phyloP scores from a whole-genome alignment of 345 rosid genomes.

The Fremontodendron californicum region DNA sequence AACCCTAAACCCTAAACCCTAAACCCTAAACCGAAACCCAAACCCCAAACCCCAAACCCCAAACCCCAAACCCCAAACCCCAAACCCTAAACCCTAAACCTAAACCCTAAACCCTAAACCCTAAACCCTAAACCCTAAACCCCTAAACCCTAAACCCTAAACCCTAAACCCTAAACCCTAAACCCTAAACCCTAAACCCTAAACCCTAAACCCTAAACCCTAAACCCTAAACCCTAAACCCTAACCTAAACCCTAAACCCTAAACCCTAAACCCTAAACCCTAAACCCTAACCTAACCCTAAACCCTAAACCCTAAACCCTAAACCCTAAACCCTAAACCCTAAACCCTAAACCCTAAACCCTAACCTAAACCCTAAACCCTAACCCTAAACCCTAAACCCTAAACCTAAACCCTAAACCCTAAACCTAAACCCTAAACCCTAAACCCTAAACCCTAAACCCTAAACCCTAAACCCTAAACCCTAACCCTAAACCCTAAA shows the following conservation, averaged over 20 bases:
- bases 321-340: slow-evolving; percentile 11
- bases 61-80: slow-evolving; percentile 10
- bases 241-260: no score
- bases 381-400: slow-evolving; percentile 16
- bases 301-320: slow-evolving; percentile 14
- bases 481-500: slow-evolving; percentile 16
- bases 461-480: slow-evolving; percentile 22
- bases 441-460: slow-evolving; percentile 9
- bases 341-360: slow-evolving; percentile 19
- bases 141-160: no score
- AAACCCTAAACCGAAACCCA: background rate
- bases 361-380: no score
- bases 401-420: slow-evolving; percentile 6
- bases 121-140: slow-evolving; percentile 17
- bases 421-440: slow-evolving; percentile 15
- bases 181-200: slow-evolving; percentile 19
- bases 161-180: no score
- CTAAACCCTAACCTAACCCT: no score
- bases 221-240: slow-evolving; percentile 16
- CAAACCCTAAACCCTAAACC: no score
- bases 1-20: no score
- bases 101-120: background rate
- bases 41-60: background rate
- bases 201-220: slow-evolving; percentile 18
- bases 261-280: no score